Percentiles rank a stretch among this genome's conserved stretches.
Conservation (phyloP, 495 filamentous ascomycete genomes). For the Daldinia childiae region DNA sequence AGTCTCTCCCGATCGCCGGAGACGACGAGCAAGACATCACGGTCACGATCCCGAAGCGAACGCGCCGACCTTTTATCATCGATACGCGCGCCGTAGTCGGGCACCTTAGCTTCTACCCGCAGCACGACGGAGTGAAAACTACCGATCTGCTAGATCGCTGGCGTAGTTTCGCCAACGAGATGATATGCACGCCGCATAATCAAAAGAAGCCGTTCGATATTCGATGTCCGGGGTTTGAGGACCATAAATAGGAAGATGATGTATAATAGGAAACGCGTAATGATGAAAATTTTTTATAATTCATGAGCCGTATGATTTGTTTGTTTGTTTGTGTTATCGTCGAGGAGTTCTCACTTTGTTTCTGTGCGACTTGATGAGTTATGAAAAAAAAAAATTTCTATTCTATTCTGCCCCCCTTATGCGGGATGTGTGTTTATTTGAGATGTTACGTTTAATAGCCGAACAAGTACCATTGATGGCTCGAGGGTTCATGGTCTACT, state of each 20-base stretch:
- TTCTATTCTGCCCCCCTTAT: background rate
- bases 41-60: slow-evolving; percentile 37
- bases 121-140: slow-evolving; percentile 54
- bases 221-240: slow-evolving; percentile 44
- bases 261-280: slow-evolving; percentile 13
- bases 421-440: background rate
- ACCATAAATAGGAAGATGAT: background rate
- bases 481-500: background rate
- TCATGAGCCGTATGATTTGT: slow-evolving; percentile 5
- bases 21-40: slow-evolving; percentile 50
- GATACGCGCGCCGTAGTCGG: slow-evolving; percentile 63
- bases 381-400: background rate
- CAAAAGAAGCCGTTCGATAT: slow-evolving; percentile 44
- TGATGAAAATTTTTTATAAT: slow-evolving; percentile 9
- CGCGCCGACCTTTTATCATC: slow-evolving; percentile 53
- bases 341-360: background rate
- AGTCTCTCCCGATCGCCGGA: slow-evolving; percentile 40
- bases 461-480: background rate
- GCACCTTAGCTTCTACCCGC: slow-evolving; percentile 58
- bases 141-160: slow-evolving; percentile 65
- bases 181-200: slow-evolving; percentile 37
- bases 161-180: slow-evolving; percentile 62
- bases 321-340: too few species aligned
- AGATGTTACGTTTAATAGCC: background rate
- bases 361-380: background rate